phyloP scores from a whole-genome alignment of 192 early-diverging fungal species.

The Backusella luteola region DNA sequence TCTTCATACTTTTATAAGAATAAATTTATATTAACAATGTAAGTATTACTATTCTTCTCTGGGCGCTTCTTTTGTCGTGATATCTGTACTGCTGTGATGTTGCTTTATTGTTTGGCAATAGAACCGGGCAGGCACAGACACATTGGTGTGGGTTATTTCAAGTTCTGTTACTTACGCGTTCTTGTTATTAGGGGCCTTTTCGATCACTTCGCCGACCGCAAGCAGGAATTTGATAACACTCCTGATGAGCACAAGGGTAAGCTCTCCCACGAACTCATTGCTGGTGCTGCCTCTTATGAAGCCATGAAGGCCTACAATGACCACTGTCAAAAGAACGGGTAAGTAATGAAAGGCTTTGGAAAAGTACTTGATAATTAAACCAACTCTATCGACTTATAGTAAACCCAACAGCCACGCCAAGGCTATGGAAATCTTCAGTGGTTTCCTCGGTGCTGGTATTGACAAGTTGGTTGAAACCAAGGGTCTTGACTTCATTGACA shows the following conservation, averaged over 20 bases:
- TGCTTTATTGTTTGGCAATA: neutral
- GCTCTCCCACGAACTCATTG: slow-evolving; percentile 39
- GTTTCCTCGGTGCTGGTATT: slow-evolving; percentile 40
- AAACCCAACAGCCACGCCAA: slow-evolving; percentile 35
- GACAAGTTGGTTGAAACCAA: slow-evolving; percentile 53
- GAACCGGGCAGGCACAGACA: neutral
- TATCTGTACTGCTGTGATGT: neutral
- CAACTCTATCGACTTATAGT: neutral
- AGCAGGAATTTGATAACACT: slow-evolving; percentile 19
- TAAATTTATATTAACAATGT: neutral
- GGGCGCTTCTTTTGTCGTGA: neutral
- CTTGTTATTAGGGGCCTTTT: slow-evolving; percentile 27
- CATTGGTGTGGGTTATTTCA: neutral
- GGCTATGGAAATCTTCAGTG: slow-evolving; percentile 46
- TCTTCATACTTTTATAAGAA: neutral
- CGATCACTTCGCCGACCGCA: slow-evolving; percentile 14
- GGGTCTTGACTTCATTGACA: slow-evolving; percentile 48
- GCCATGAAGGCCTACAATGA: slow-evolving; percentile 35
- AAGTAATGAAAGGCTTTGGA: neutral
- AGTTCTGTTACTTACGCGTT: neutral
- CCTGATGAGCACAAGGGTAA: slow-evolving; percentile 24
- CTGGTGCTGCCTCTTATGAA: slow-evolving; percentile 36
- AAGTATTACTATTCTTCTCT: neutral
- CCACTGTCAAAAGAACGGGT: slow-evolving; percentile 28
- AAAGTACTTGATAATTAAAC: neutral